Evolutionary conservation across 352 stramenopile genomes (phyloP).

Genomic region (Thraustotheca clavata): DNA sequence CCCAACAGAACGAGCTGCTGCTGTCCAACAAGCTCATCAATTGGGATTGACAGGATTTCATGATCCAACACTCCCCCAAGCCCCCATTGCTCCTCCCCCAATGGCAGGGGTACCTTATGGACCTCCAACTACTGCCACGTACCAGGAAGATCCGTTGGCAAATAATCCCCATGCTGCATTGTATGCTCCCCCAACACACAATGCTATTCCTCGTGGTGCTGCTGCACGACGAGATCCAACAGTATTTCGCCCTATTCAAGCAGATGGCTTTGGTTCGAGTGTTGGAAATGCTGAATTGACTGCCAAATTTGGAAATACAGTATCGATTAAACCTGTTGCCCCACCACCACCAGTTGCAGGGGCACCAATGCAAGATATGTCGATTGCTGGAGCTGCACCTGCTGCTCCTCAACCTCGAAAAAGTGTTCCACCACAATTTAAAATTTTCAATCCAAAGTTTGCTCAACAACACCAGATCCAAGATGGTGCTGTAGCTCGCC

Average conservation of each 20-base stretch:
- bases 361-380: conserved; percentile 20
- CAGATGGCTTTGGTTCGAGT: conserved; percentile 82
- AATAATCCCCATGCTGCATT: conserved; percentile 42
- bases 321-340: conserved; percentile 67
- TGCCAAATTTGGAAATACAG: conserved; percentile 84
- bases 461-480: not conserved
- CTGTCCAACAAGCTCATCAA: conserved; percentile 25
- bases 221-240: conserved; percentile 47
- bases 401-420: conserved; percentile 18
- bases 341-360: conserved; percentile 42
- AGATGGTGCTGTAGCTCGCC: not conserved
- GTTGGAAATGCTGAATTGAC: conserved; percentile 84
- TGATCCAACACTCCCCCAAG: conserved; percentile 37
- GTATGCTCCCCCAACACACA: conserved; percentile 72
- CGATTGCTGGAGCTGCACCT: not conserved
- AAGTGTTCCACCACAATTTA: conserved; percentile 56
- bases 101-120: conserved; percentile 40
- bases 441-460: conserved; percentile 81
- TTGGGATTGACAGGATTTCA: conserved; percentile 59
- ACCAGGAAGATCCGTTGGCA: conserved; percentile 17
- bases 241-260: conserved; percentile 77
- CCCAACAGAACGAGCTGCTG: conserved; percentile 10
- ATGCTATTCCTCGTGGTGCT: conserved; percentile 53
- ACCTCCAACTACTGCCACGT: not conserved
- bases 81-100: conserved; percentile 6